phyloP scores from a whole-genome alignment of 2,329 filamentous ascomycete species.

The Drechslerella coelobrocha region DNA sequence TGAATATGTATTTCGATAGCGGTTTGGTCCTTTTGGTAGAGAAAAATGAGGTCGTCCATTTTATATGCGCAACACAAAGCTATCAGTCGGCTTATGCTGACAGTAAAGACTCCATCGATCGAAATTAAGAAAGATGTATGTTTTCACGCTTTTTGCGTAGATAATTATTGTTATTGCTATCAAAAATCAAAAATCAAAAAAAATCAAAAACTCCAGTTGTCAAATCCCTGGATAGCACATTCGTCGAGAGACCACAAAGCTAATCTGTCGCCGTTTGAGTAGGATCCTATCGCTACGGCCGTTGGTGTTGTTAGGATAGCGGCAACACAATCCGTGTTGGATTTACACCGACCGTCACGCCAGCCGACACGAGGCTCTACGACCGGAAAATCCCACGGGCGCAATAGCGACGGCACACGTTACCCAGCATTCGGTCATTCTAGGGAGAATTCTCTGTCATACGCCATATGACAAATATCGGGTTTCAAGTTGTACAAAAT shows the following conservation, averaged over 20 bases:
- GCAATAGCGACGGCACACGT: constrained; percentile 7
- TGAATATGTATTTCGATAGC: neutral
- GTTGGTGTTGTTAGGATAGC: neutral
- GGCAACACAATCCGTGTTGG: constrained; percentile 16
- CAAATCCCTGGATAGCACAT: too few relatives aligned
- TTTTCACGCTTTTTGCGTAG: too few relatives aligned
- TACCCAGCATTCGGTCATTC: neutral
- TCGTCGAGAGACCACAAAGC: too few relatives aligned
- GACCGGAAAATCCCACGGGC: neutral
- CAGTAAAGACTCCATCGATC: neutral
- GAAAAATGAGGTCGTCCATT: neutral
- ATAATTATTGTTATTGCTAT: too few relatives aligned
- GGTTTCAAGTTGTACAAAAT: neutral
- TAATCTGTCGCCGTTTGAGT: too few relatives aligned
- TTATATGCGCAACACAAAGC: neutral
- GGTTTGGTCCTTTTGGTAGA: too few relatives aligned
- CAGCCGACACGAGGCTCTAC: neutral
- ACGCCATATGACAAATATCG: neutral
- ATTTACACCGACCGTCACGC: neutral
- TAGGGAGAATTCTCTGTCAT: neutral
- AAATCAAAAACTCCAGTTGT: too few relatives aligned
- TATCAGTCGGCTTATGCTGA: constrained; percentile 3
- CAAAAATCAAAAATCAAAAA: too few relatives aligned
- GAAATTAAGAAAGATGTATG: too few relatives aligned
- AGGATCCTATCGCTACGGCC: too few relatives aligned